A percentile compares a stretch with the other conserved stretches of the same genome.
These are phyloP conservation scores for Neurospora sp. DNA, from an alignment of 495 filamentous ascomycete genomes.

Conservation along the genomic window DNA sequence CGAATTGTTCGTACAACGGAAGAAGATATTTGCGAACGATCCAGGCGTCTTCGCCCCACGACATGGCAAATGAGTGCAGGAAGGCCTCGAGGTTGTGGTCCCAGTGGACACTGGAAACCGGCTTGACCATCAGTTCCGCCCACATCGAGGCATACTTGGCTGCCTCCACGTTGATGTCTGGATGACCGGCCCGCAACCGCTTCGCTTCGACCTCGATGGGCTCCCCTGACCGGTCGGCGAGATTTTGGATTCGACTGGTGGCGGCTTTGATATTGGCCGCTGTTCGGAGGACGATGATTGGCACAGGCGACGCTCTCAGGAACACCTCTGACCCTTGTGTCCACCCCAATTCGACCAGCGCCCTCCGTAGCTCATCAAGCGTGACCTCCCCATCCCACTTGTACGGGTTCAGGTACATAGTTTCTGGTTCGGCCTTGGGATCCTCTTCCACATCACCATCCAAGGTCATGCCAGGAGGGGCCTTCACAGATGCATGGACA, in stretches of 20 bases:
- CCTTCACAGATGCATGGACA: constrained; percentile 62
- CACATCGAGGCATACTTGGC: constrained; percentile 71
- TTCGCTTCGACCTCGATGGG: constrained; percentile 16
- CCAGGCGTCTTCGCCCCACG: constrained; percentile 59
- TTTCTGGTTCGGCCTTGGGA: constrained; percentile 26
- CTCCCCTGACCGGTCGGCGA: constrained; percentile 4
- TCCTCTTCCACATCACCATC: constrained; percentile 37
- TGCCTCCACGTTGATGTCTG: constrained; percentile 47
- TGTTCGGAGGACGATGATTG: constrained; percentile 63
- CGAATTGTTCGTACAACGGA: constrained; percentile 42
- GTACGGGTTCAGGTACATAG: constrained; percentile 82
- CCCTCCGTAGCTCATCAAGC: constrained; percentile 44
- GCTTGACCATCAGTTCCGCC: constrained; percentile 57
- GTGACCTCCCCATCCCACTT: constrained; percentile 57
- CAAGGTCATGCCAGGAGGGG: constrained; percentile 48
- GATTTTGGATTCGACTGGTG: constrained; percentile 23
- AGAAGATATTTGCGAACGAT: constrained; percentile 55
- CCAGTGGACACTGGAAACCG: constrained; percentile 28
- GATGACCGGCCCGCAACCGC: constrained; percentile 27
- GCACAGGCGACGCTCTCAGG: constrained; percentile 47
- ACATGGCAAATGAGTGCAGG: constrained; percentile 56
- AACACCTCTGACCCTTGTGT: constrained; percentile 44
- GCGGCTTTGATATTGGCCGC: constrained; percentile 66
- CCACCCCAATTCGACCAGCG: constrained; percentile 55
- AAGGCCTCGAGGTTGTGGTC: constrained; percentile 45